Evolutionary conservation across 495 filamentous ascomycete species (phyloP).

Genomic region (Bombardia bombarda): DNA sequence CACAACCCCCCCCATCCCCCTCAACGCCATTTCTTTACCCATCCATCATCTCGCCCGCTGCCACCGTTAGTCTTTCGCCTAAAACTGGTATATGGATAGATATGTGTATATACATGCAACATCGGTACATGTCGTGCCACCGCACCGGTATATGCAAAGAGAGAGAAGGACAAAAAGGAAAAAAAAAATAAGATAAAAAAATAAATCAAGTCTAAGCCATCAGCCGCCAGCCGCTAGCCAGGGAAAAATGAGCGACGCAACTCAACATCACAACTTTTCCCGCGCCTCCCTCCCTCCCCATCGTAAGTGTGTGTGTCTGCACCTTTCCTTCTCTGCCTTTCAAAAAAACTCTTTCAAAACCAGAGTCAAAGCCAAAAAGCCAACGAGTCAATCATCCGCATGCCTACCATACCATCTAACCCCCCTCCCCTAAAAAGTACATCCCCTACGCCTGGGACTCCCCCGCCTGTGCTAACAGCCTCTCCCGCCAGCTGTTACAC

Average conservation of each 20-base stretch:
- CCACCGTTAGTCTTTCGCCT: no score
- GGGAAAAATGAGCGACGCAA: neutral
- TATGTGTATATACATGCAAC: no score
- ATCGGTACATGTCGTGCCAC: no score
- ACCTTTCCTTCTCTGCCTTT: no score
- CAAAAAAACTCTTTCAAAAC: no score
- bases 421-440: neutral
- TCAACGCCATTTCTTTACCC: no score
- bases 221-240: no score
- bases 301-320: neutral
- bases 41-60: no score
- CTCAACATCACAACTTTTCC: neutral
- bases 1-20: no score
- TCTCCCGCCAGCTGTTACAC: constrained; percentile 52
- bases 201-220: no score
- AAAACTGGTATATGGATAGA: no score
- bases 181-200: neutral
- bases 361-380: neutral
- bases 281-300: neutral
- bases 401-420: neutral
- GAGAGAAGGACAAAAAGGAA: neutral
- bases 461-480: constrained; percentile 41
- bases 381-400: neutral
- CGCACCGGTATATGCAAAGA: neutral
- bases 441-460: neutral